Base-by-base conservation (phyloP, 23 red algal genomes). In the Pyropia haitanensis region DNA sequence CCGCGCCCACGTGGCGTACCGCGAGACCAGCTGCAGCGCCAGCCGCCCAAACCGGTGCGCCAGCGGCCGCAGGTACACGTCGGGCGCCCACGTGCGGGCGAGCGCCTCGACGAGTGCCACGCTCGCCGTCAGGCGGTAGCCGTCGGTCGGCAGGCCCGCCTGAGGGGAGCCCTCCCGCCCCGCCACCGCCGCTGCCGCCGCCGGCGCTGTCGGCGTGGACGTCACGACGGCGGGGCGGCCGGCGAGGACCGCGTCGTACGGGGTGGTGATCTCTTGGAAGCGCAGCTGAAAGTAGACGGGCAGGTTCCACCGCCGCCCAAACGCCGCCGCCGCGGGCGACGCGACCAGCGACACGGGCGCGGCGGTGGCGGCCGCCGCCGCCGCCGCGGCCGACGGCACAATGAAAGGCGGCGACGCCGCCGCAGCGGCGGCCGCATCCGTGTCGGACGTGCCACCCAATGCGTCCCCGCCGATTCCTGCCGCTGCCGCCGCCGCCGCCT, bases 281-380 rank as follows among this genome's bases (percentile, higher is more conserved):
- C 86, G 60, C 17, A 90, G 76, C 67, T 90, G 86, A 77, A 90
- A 90, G 65, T 90, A 90, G 6, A 90, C 86, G 0, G 86, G 75
- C 53, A 90, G 65, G 23, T 83, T 90, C 86, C 86, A 90, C 8
- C 79, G 77, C 54, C 52, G 54, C 76, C 69, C 79, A 34, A 90
- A 90, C 18, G 79, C 72, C 30, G n/a, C n/a, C 27, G 76, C 73
- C 15, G 77, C 31, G 53, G 27, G 53, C 15, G 46, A 56, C n/a
- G 33, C 58, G 8, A 51, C 20, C 21, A 90, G 48, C 39, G 39
- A 46, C 4, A 46, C 39, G 4, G 39, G 39, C 39, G 39, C 39
- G 13, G 39, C 39, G 4, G 39, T 46, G 39, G 39, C 39, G 10
- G 39, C 39, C 0, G 39, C 39, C 5, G 39, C 39, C 4, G 39